Evolutionary conservation across 2,329 filamentous ascomycete species (phyloP).

Genomic region (Didymella keratinophila): DNA sequence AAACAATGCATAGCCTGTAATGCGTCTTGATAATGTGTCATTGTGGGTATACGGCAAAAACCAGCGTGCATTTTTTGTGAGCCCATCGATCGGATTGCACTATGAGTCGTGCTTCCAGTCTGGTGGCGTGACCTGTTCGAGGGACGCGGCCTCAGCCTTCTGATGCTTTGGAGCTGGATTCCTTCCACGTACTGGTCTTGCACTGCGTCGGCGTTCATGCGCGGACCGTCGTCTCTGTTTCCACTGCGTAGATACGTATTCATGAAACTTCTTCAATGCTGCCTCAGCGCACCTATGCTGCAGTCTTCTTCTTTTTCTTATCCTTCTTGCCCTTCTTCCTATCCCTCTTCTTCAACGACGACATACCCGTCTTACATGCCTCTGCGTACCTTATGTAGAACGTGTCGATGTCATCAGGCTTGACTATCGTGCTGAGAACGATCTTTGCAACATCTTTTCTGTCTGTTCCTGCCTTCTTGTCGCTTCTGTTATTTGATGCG

Average conservation of each 20-base stretch:
- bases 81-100: neutral
- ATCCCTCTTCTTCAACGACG: constrained; percentile 89
- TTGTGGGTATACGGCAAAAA: constrained; percentile 22
- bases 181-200: neutral
- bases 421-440: constrained; percentile 85
- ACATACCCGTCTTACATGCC: constrained; percentile 88
- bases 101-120: neutral
- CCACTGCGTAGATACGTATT: neutral
- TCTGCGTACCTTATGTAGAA: constrained; percentile 92
- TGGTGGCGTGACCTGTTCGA: constrained; percentile 7
- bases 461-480: constrained; percentile 55
- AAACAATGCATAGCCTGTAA: neutral
- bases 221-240: neutral
- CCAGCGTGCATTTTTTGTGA: constrained; percentile 4
- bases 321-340: constrained; percentile 84
- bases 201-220: neutral
- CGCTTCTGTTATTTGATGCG: constrained; percentile 77
- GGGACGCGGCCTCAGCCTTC: neutral
- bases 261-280: too few relatives aligned
- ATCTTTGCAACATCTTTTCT: constrained; percentile 63
- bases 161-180: constrained; percentile 1
- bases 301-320: constrained; percentile 71
- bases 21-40: constrained; percentile 6
- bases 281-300: constrained; percentile 22
- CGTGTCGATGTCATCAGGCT: constrained; percentile 74